These are phyloP conservation scores for Chloranthus sessilifolius DNA, from an alignment of 164 flowering plant genomes.

Conservation along the genomic window DNA sequence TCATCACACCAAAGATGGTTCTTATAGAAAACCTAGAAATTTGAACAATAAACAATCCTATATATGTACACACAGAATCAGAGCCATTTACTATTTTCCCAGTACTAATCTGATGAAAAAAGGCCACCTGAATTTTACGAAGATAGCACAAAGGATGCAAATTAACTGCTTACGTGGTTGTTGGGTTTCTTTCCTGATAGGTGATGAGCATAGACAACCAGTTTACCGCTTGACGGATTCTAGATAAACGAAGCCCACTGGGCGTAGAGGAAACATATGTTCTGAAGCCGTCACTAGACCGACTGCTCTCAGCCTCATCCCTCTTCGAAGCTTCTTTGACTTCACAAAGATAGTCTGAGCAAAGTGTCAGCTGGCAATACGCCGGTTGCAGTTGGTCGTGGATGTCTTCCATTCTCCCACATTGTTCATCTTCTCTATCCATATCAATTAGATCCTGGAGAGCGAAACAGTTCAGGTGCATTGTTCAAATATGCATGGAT, in stretches of 20 bases:
- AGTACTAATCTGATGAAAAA: no score
- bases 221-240: constrained; percentile 13
- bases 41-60: no score
- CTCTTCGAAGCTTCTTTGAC: constrained; percentile 1
- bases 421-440: constrained; percentile 67
- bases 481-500: neutral
- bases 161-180: neutral
- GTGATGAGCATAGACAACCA: constrained; percentile 23
- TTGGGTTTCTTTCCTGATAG: constrained; percentile 16
- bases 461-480: no score
- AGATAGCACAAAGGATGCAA: no score
- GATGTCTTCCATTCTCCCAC: constrained; percentile 57
- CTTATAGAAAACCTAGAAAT: no score
- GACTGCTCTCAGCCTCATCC: constrained; percentile 7
- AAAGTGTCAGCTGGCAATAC: constrained; percentile 40
- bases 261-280: constrained; percentile 22
- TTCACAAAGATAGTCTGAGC: constrained; percentile 10
- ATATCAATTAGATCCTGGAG: constrained; percentile 68
- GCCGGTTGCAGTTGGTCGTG: constrained; percentile 41
- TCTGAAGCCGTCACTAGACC: constrained; percentile 19
- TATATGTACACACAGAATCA: no score
- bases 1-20: no score
- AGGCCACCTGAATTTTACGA: no score
- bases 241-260: constrained; percentile 13
- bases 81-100: no score